phyloP scores from a whole-genome alignment of 352 stramenopile species.

The Globisporangium megalacanthum region DNA sequence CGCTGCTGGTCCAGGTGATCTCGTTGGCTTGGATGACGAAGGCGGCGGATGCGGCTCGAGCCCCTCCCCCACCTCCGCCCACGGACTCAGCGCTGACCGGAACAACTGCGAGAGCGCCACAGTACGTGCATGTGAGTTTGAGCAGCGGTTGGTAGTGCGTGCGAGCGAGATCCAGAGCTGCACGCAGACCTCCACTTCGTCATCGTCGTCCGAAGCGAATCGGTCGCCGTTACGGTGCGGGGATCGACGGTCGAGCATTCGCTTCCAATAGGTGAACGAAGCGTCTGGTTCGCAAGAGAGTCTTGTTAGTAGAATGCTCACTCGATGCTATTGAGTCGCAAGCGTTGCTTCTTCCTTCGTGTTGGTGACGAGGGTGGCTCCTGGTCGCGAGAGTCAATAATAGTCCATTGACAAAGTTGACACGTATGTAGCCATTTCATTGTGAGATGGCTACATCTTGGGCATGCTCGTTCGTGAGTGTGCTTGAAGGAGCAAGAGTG shows the following conservation, averaged over 20 bases:
- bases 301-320: neutral
- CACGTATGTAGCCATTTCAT: too few relatives aligned
- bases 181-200: conserved; percentile 7
- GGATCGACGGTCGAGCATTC: neutral
- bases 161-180: neutral
- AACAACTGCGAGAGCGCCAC: conserved; percentile 3
- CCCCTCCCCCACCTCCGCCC: conserved; percentile 3
- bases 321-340: neutral
- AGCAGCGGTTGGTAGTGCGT: too few relatives aligned
- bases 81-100: conserved; percentile 8
- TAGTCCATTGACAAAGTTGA: too few relatives aligned
- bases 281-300: too few relatives aligned
- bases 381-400: too few relatives aligned
- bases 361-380: too few relatives aligned
- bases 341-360: too few relatives aligned
- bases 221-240: neutral
- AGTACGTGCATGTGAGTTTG: neutral
- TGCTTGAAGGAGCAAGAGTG: too few relatives aligned
- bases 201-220: conserved; percentile 5
- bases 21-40: neutral
- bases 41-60: conserved; percentile 5
- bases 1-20: neutral
- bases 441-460: too few relatives aligned
- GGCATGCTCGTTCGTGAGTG: too few relatives aligned
- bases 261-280: too few relatives aligned